Base-by-base conservation (phyloP, 1,284 basidiomycete genomes). In the Amylostereum chailletii region DNA sequence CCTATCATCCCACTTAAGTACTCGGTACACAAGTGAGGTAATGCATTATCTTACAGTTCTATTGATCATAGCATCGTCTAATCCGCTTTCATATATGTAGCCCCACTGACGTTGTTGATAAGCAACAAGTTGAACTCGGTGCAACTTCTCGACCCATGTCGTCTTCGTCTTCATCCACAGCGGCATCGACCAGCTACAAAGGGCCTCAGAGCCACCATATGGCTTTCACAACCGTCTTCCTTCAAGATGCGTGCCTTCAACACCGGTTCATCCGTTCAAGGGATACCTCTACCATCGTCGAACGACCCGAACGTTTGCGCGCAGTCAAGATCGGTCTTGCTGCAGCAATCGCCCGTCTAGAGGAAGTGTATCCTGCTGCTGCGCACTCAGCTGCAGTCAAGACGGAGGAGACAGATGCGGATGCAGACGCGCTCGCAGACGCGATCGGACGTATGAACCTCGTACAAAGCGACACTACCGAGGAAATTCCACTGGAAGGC, bases 291-390 rank as follows among this genome's bases (percentile, higher is more conserved):
- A 71, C 74, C 48, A 83, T 94, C 51, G 81, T 93, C 26, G 93
- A 96, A 62, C 76, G 90, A n/a, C 93, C 92, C 0, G 88, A 94
- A 64, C 79, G 93, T n/a, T 68, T 96, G 10, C 76, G 83, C 42
- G 91, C 92, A 0, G 79, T 94, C 42, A 81, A 84, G 51, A 60
- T 87, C 5, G 93, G 93, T 1, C 71, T 94, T 4, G 77, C 90
- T 1, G 85, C 86, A 3, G 88, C 86, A 0, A 72, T 88, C 30
- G 77, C 90, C 9, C 76, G 84, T 37, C 67, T 94, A 4, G 85
- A 90, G 58, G 71, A 74, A 47, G 47, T 37, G 8, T 47, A 49
- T 41, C 34, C 47, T 32, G 29, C 7, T 7, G 42, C 2, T 30
- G 39, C 2, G 39, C 39, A 8, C 41, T 30, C 31, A 4, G 38